A percentile compares a stretch with the other conserved stretches of the same genome.
These are phyloP conservation scores for Dothideomycetes sp. DNA, from an alignment of 2,329 filamentous ascomycete genomes.

Conservation along the genomic window DNA sequence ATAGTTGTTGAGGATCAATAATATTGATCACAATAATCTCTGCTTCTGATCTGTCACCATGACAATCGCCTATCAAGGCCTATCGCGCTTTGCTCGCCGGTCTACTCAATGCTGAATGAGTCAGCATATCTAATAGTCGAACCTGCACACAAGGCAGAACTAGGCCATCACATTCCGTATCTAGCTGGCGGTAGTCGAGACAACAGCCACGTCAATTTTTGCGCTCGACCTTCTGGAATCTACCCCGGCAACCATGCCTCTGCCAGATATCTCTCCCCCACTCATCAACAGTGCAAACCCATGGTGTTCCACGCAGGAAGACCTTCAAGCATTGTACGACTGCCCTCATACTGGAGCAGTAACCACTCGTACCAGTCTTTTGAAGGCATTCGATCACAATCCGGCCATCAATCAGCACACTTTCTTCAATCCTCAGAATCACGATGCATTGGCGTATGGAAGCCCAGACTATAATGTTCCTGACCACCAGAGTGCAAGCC, in stretches of 20 bases:
- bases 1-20: background rate
- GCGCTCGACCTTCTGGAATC: no score
- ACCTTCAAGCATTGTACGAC: conserved; percentile 51
- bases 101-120: no score
- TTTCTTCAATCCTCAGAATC: conserved; percentile 46
- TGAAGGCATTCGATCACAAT: conserved; percentile 55
- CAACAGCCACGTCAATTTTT: no score
- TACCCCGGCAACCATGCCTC: conserved; percentile 18
- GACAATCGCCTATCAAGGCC: no score
- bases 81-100: no score
- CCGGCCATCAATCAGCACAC: conserved; percentile 49
- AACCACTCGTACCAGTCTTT: conserved; percentile 60
- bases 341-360: conserved; percentile 58
- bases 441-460: conserved; percentile 11
- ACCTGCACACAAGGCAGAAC: no score
- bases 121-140: no score
- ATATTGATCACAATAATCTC: no score
- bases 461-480: conserved; percentile 4
- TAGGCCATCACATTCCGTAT: no score
- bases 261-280: conserved; percentile 48
- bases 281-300: conserved; percentile 66
- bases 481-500: conserved; percentile 14
- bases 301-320: conserved; percentile 57
- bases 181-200: no score
- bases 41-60: no score